Evolutionary conservation across 306 rosid species (phyloP).

Genomic region (Casuarina equisetifolia): DNA sequence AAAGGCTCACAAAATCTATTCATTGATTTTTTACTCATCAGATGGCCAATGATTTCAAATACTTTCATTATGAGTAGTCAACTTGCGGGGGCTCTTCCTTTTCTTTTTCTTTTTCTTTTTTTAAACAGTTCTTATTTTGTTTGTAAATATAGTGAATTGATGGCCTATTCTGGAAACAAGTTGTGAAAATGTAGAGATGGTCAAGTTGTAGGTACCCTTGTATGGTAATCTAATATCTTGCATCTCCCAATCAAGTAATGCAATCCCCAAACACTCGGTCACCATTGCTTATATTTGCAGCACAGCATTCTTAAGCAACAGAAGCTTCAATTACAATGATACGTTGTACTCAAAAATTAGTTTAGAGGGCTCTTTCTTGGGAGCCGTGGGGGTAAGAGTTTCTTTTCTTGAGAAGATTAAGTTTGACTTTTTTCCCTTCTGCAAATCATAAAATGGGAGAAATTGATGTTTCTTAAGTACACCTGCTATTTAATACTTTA

Average conservation of each 20-base stretch:
- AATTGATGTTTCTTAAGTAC: neutral
- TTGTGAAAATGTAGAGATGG: too few relatives aligned
- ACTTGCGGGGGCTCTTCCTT: neutral
- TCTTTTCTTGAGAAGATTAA: neutral
- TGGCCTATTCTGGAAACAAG: neutral
- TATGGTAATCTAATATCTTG: neutral
- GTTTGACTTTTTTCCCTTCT: neutral
- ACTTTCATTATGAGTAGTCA: neutral
- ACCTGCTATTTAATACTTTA: neutral
- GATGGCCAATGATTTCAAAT: neutral
- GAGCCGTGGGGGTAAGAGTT: neutral
- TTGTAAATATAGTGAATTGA: neutral
- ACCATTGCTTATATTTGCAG: neutral
- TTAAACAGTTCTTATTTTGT: neutral
- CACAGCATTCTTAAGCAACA: neutral
- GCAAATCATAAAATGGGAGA: neutral
- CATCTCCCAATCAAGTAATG: neutral
- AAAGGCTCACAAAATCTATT: neutral
- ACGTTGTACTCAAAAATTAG: neutral
- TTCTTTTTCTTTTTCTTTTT: neutral
- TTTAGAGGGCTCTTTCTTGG: neutral
- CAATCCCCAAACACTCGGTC: neutral
- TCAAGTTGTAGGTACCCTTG: too few relatives aligned
- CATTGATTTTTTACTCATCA: neutral
- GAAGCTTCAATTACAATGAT: neutral